Conservation (phyloP, 2,329 filamentous ascomycete genomes). For the Pseudocercospora fijiensis region DNA sequence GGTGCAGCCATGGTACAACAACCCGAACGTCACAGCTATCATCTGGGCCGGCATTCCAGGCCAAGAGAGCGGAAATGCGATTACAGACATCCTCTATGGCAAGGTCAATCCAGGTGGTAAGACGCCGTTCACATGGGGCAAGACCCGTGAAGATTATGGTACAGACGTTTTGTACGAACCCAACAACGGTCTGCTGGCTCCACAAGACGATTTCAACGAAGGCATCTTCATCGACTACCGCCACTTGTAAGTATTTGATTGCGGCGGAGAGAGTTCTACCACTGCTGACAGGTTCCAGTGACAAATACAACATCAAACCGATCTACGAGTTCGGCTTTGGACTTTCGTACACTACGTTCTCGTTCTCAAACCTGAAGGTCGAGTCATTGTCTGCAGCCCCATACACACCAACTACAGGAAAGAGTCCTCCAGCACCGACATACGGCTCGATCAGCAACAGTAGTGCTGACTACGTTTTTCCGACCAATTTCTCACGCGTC, state of each 20-base stretch:
- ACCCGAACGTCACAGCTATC: slow-evolving; percentile 78
- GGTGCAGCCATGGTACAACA: slow-evolving; percentile 70
- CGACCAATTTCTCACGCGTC: slow-evolving; percentile 55
- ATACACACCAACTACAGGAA: slow-evolving; percentile 62
- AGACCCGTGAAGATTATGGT: slow-evolving; percentile 65
- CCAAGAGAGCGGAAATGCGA: slow-evolving; percentile 26
- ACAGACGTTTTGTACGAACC: slow-evolving; percentile 65
- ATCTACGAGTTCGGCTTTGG: slow-evolving; percentile 69
- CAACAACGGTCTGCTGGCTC: slow-evolving; percentile 65
- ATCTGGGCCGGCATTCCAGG: slow-evolving; percentile 58
- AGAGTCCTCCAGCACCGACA: slow-evolving; percentile 62
- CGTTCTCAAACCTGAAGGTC: slow-evolving; percentile 67
- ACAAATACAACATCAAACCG: slow-evolving; percentile 63
- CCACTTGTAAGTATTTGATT: slow-evolving; percentile 50
- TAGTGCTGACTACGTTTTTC: slow-evolving; percentile 67
- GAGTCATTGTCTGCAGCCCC: slow-evolving; percentile 49
- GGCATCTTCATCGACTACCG: slow-evolving; percentile 82
- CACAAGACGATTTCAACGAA: slow-evolving; percentile 73
- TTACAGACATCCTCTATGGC: background rate
- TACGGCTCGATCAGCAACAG: slow-evolving; percentile 65
- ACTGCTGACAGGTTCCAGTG: slow-evolving; percentile 36
- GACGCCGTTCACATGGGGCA: slow-evolving; percentile 69
- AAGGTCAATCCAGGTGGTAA: background rate
- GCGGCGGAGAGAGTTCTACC: background rate
- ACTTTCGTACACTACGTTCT: slow-evolving; percentile 76